Percentiles rank a stretch among this genome's conserved stretches.
Evolutionary conservation across 805 yeast species (phyloP).

Genomic region (Crinitomyces ghanaensis): DNA sequence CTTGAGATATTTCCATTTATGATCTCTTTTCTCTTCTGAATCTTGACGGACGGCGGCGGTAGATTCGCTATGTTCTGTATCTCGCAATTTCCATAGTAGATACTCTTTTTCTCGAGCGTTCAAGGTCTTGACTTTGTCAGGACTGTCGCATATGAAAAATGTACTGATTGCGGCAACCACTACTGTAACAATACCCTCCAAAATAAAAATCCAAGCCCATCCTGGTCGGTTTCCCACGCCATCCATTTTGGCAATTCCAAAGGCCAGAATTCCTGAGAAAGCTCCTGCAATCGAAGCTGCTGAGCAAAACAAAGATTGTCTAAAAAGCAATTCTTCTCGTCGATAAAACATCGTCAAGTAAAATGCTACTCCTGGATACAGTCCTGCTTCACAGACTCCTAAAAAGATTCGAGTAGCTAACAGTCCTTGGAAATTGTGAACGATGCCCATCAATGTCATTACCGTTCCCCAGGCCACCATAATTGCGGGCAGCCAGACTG

Average conservation of each 20-base stretch:
- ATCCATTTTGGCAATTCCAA: slow-evolving; percentile 37
- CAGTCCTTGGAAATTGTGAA: slow-evolving; percentile 23
- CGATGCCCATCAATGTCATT: slow-evolving; percentile 26
- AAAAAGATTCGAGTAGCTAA: slow-evolving; percentile 29
- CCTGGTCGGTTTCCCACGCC: slow-evolving; percentile 28
- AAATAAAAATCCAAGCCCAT: slow-evolving; percentile 42
- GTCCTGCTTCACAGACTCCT: slow-evolving; percentile 34
- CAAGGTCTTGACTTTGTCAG: slow-evolving; percentile 28
- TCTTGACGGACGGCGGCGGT: slow-evolving; percentile 7
- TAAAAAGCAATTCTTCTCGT: slow-evolving; percentile 29
- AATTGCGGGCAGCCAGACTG: slow-evolving; percentile 23
- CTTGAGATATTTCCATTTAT: slow-evolving; percentile 4
- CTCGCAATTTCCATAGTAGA: slow-evolving; percentile 7
- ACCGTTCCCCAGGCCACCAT: slow-evolving; percentile 24
- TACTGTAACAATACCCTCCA: slow-evolving; percentile 35
- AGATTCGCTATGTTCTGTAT: slow-evolving; percentile 13
- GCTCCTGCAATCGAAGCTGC: slow-evolving; percentile 24
- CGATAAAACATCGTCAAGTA: slow-evolving; percentile 24
- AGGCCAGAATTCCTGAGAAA: slow-evolving; percentile 30
- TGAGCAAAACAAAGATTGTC: slow-evolving; percentile 30
- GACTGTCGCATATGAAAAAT: slow-evolving; percentile 36
- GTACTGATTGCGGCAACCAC: slow-evolving; percentile 33
- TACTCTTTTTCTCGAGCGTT: slow-evolving; percentile 10
- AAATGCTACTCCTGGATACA: slow-evolving; percentile 33
- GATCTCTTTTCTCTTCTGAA: slow-evolving; percentile 16